These are phyloP conservation scores for Colletotrichum sp. DNA, from an alignment of 2,329 filamentous ascomycete genomes.

Conservation along the genomic window DNA sequence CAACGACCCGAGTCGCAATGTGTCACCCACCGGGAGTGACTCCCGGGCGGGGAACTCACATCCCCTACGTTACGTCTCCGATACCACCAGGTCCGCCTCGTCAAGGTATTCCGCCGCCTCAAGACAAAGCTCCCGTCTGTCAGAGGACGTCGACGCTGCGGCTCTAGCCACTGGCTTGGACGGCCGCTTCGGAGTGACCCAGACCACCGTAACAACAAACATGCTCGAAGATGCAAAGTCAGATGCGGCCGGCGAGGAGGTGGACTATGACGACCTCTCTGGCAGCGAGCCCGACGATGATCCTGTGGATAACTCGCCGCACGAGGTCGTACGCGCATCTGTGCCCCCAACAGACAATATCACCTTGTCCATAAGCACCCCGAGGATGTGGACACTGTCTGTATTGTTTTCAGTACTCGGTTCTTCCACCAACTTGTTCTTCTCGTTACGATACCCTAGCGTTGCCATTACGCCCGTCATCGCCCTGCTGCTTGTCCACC, in stretches of 20 bases:
- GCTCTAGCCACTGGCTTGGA: constrained; percentile 58
- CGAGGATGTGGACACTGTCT: constrained; percentile 86
- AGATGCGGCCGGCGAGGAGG: constrained; percentile 22
- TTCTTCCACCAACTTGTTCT: constrained; percentile 86
- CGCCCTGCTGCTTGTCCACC: constrained; percentile 83
- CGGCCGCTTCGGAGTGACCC: constrained; percentile 56
- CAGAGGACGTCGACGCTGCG: constrained; percentile 56
- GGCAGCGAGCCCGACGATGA: constrained; percentile 48
- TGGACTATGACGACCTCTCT: constrained; percentile 32
- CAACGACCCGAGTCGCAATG: constrained; percentile 37
- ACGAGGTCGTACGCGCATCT: constrained; percentile 80
- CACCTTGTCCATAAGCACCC: constrained; percentile 82
- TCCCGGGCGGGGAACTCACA: constrained; percentile 33
- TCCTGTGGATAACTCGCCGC: constrained; percentile 73
- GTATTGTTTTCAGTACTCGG: constrained; percentile 80
- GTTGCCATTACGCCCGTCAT: constrained; percentile 90
- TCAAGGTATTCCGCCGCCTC: constrained; percentile 32
- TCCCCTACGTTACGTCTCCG: constrained; percentile 37
- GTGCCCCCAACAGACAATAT: constrained; percentile 79
- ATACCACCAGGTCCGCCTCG: constrained; percentile 33
- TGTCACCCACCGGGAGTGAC: constrained; percentile 39
- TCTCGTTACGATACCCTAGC: constrained; percentile 88
- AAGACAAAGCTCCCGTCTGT: constrained; percentile 39
- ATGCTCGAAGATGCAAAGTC: constrained; percentile 43
- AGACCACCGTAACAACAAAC: constrained; percentile 51